Conservation (phyloP, 305 asterid genomes). For the Fraxinus latifolia region DNA sequence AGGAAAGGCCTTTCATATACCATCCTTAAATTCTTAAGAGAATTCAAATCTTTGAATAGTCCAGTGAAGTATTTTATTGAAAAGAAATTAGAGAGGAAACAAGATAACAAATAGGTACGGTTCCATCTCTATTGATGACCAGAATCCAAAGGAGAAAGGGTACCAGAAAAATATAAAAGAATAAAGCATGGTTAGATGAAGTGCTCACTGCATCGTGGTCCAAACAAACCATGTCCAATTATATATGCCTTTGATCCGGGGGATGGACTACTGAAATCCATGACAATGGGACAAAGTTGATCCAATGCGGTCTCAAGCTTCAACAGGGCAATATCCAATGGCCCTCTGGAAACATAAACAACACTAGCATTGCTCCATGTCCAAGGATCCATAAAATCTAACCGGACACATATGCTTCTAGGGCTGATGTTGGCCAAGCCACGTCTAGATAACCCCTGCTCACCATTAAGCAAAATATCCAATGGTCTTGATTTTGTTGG, state of each 20-base stretch:
- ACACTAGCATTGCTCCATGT: conserved; percentile 80
- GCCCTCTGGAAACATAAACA: conserved; percentile 83
- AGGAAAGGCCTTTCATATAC: not conserved
- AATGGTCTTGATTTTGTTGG: conserved; percentile 30
- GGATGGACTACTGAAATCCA: conserved; percentile 59
- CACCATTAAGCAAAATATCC: conserved; percentile 30
- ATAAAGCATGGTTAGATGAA: conserved; percentile 11
- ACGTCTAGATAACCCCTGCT: conserved; percentile 32
- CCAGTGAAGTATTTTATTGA: not conserved
- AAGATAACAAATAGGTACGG: not conserved
- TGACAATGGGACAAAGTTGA: conserved; percentile 61
- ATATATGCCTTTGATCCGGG: conserved; percentile 86
- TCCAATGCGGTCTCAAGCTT: conserved; percentile 72
- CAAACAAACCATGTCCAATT: conserved; percentile 90
- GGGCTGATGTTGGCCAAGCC: conserved; percentile 35
- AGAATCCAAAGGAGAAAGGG: not conserved
- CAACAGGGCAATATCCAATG: conserved; percentile 82
- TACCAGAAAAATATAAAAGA: not conserved
- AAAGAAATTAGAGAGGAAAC: not conserved
- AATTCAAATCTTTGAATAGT: not conserved
- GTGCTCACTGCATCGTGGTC: conserved; percentile 84
- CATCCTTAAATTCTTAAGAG: not conserved
- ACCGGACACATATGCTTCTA: conserved; percentile 62
- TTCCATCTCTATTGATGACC: not conserved
- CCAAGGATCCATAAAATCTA: conserved; percentile 85